A percentile compares a stretch with the other conserved stretches of the same genome.
phyloP scores from a whole-genome alignment of 352 stramenopile genomes.

The Pythium graminicola region DNA sequence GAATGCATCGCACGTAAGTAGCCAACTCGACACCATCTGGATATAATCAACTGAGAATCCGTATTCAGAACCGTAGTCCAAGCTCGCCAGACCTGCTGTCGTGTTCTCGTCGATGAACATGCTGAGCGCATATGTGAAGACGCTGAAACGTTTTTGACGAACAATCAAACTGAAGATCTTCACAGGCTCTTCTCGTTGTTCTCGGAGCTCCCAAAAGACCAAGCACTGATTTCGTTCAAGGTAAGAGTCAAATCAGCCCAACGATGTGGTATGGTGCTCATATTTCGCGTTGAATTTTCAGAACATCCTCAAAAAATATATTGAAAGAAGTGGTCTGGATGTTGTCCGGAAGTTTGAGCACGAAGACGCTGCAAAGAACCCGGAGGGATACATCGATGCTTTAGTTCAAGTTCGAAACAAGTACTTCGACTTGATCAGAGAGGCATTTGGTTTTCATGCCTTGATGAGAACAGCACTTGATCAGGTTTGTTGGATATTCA shows the following conservation, averaged over 20 bases:
- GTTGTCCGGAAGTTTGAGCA: constrained; percentile 77
- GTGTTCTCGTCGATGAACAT: constrained; percentile 72
- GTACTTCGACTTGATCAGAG: constrained; percentile 79
- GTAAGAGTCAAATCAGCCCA: constrained; percentile 20
- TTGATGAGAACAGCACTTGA: constrained; percentile 79
- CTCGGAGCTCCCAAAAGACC: constrained; percentile 72
- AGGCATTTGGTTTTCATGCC: constrained; percentile 76
- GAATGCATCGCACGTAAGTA: constrained; percentile 69
- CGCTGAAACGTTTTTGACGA: constrained; percentile 63
- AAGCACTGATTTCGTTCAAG: constrained; percentile 77
- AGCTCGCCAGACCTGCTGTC: constrained; percentile 70
- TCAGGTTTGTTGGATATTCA: constrained; percentile 34
- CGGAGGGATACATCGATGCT: constrained; percentile 80
- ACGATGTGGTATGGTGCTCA: not conserved
- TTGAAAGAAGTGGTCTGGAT: constrained; percentile 68
- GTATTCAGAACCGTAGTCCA: constrained; percentile 63
- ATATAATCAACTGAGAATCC: not conserved
- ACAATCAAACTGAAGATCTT: constrained; percentile 75
- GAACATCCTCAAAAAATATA: constrained; percentile 85
- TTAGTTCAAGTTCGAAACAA: constrained; percentile 77
- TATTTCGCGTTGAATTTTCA: constrained; percentile 24
- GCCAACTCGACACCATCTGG: not conserved
- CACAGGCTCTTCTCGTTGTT: constrained; percentile 76
- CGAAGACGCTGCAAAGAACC: constrained; percentile 71
- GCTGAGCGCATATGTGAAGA: constrained; percentile 78